These are phyloP conservation scores for Pisolithus microcarpus DNA, from an alignment of 768 basidiomycete species.

Conservation along the genomic window DNA sequence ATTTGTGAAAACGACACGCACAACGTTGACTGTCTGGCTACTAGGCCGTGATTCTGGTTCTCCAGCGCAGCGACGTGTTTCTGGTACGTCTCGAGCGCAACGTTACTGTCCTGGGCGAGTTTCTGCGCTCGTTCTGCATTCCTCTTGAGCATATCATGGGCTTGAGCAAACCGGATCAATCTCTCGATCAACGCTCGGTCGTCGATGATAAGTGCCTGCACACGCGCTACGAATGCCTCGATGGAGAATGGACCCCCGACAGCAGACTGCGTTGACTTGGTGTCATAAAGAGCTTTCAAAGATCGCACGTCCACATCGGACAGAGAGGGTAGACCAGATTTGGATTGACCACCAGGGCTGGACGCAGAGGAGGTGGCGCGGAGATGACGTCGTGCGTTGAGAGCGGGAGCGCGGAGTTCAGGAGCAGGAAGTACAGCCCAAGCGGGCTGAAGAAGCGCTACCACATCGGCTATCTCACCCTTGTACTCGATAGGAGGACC, in stretches of 20 bases:
- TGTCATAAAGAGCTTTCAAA: constrained; percentile 73
- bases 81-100: constrained; percentile 83
- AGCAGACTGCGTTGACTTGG: constrained; percentile 25
- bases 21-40: constrained; percentile 50
- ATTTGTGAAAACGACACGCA: constrained; percentile 24
- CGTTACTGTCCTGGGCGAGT: constrained; percentile 74
- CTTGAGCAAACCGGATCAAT: constrained; percentile 76
- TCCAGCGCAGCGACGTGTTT: constrained; percentile 78
- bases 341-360: constrained; percentile 26
- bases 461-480: constrained; percentile 48
- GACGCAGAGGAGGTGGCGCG: constrained; percentile 39
- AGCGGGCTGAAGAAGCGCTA: constrained; percentile 58
- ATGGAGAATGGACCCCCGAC: constrained; percentile 46
- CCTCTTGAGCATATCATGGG: constrained; percentile 85
- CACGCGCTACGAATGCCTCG: constrained; percentile 69
- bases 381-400: constrained; percentile 41
- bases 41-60: constrained; percentile 55
- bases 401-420: constrained; percentile 68
- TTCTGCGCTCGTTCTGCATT: constrained; percentile 90
- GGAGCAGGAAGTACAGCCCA: constrained; percentile 83
- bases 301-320: constrained; percentile 83
- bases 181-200: constrained; percentile 81
- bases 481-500: constrained; percentile 25
- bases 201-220: constrained; percentile 77
- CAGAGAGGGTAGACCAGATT: constrained; percentile 42